Percentiles rank a stretch among this genome's conserved stretches.
phyloP scores from a whole-genome alignment of 2,329 filamentous ascomycete genomes.

The Endoconidiophora laricicola region DNA sequence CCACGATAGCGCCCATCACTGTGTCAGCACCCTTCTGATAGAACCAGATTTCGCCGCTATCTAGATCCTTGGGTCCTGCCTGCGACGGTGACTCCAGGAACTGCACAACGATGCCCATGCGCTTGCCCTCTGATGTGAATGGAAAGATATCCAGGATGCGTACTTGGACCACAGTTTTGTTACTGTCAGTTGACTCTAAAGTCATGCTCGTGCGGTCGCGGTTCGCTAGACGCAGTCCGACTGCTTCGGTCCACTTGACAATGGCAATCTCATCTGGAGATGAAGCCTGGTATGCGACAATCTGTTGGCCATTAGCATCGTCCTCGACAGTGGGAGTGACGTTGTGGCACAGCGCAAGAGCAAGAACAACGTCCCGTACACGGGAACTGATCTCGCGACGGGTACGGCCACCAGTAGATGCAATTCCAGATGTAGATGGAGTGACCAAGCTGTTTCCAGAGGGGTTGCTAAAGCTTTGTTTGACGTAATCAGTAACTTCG shows the following conservation, averaged over 20 bases:
- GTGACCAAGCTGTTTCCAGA: constrained; percentile 40
- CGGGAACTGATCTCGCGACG: constrained; percentile 84
- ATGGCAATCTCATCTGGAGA: constrained; percentile 98
- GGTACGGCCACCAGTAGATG: constrained; percentile 49
- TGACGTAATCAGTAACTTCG: constrained; percentile 74
- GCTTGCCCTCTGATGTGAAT: constrained; percentile 93
- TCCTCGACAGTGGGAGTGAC: constrained; percentile 76
- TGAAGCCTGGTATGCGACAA: constrained; percentile 87
- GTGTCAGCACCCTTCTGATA: constrained; percentile 98
- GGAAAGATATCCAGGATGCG: constrained; percentile 89
- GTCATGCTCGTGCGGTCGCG: constrained; percentile 78
- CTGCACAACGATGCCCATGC: constrained; percentile 92
- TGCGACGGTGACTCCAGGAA: constrained; percentile 46
- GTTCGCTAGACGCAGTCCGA: constrained; percentile 68
- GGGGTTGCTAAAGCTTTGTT: constrained; percentile 56
- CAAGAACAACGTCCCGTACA: constrained; percentile 82
- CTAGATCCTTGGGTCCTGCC: constrained; percentile 29
- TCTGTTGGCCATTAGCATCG: constrained; percentile 57
- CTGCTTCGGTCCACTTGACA: constrained; percentile 83
- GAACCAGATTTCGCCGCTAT: constrained; percentile 80
- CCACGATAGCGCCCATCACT: constrained; percentile 92
- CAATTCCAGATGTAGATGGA: constrained; percentile 46
- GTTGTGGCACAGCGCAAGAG: constrained; percentile 87
- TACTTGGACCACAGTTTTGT: constrained; percentile 62
- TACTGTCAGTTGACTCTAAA: constrained; percentile 59